Percentiles rank a stretch among this genome's conserved stretches.
phyloP scores from a whole-genome alignment of 352 stramenopile species.

The Pythium dissimile region DNA sequence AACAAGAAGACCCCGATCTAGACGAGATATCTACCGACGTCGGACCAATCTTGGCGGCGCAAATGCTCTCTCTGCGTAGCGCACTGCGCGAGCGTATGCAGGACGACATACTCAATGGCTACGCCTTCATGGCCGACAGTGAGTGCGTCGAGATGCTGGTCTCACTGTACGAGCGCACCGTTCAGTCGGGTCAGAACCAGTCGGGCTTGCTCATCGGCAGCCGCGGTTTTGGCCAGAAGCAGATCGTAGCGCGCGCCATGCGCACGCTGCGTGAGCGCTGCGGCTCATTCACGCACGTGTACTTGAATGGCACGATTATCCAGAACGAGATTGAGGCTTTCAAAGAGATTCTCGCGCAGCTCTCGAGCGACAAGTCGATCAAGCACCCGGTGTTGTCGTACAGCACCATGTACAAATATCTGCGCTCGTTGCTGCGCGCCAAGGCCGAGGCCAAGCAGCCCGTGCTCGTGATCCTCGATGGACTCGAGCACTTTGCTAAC shows the following conservation, averaged over 20 bases:
- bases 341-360: constrained; percentile 74
- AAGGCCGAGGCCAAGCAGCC: constrained; percentile 46
- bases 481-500: constrained; percentile 71
- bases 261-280: constrained; percentile 36
- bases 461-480: constrained; percentile 71
- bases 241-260: constrained; percentile 52
- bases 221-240: constrained; percentile 38
- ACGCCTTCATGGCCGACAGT: constrained; percentile 12
- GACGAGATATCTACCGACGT: neutral
- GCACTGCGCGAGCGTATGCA: constrained; percentile 41
- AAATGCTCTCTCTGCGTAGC: constrained; percentile 34
- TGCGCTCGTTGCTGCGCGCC: constrained; percentile 57
- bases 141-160: constrained; percentile 40
- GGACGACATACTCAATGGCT: constrained; percentile 16
- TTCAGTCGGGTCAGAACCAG: constrained; percentile 72
- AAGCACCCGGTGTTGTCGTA: constrained; percentile 78
- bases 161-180: constrained; percentile 64
- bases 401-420: constrained; percentile 83
- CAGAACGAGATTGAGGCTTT: constrained; percentile 85
- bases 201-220: constrained; percentile 71
- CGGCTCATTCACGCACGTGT: constrained; percentile 55
- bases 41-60: constrained; percentile 10
- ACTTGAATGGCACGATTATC: constrained; percentile 74
- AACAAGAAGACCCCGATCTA: neutral
- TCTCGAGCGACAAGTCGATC: constrained; percentile 46